Percentiles rank a stretch among this genome's conserved stretches.
phyloP scores from a whole-genome alignment of 225 moss, liverwort and hornwort species.

The Rhytidiadelphus loreus region DNA sequence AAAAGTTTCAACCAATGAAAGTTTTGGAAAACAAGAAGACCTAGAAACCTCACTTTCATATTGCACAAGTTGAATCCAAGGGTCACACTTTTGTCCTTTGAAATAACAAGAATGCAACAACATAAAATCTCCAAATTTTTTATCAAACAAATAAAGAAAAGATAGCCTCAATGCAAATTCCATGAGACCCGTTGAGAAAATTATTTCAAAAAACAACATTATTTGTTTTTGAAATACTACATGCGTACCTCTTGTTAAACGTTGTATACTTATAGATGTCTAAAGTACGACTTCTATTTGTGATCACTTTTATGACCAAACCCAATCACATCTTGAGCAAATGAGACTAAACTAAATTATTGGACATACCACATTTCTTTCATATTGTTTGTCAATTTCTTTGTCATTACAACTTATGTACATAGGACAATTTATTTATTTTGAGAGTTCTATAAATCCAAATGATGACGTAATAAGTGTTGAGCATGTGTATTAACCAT shows the following conservation, averaged over 20 bases:
- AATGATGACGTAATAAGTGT: no score
- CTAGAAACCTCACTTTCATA: neutral
- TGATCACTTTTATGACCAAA: neutral
- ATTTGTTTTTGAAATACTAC: neutral
- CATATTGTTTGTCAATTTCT: neutral
- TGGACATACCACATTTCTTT: neutral
- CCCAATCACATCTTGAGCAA: accelerated
- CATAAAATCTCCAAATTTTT: neutral
- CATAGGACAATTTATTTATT: no score
- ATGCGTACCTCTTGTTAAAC: neutral
- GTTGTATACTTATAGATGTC: no score
- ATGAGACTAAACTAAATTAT: neutral
- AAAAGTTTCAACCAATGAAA: neutral
- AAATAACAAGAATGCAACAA: neutral
- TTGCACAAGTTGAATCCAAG: neutral
- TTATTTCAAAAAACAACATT: neutral
- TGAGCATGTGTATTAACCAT: accelerated
- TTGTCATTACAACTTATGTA: accelerated
- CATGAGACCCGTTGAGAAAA: neutral
- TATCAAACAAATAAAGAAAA: neutral
- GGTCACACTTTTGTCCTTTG: neutral
- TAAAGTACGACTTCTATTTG: neutral
- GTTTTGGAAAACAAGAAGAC: neutral
- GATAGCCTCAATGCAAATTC: neutral
- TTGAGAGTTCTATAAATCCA: no score